A percentile compares a stretch with the other conserved stretches of the same genome.
These are phyloP conservation scores for Rhizopogon salebrosus DNA, from an alignment of 768 basidiomycete genomes.

Conservation along the genomic window DNA sequence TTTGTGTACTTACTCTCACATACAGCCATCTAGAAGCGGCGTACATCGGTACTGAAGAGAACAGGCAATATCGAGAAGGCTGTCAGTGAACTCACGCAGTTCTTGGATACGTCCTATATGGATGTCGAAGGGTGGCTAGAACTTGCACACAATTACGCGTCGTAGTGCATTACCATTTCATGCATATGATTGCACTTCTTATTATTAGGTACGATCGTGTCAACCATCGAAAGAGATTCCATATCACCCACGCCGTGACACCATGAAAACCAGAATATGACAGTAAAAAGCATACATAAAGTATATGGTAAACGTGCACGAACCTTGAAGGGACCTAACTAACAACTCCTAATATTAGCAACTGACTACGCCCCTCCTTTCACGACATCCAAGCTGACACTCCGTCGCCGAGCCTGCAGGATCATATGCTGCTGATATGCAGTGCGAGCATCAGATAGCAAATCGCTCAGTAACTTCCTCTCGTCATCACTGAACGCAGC, in stretches of 20 bases:
- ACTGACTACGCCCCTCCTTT: background rate
- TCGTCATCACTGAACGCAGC: background rate
- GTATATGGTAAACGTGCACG: background rate
- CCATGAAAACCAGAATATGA: background rate
- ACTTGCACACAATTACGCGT: conserved; percentile 74
- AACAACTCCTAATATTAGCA: background rate
- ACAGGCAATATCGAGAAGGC: conserved; percentile 60
- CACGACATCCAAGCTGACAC: background rate
- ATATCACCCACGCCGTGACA: too few relatives aligned
- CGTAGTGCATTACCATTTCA: conserved; percentile 48
- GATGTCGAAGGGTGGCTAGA: conserved; percentile 88
- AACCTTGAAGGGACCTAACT: background rate
- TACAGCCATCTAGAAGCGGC: conserved; percentile 77
- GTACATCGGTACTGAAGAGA: conserved; percentile 64
- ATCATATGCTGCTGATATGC: background rate
- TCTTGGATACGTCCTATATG: conserved; percentile 83
- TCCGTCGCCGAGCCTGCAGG: background rate
- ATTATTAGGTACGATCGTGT: conserved; percentile 57
- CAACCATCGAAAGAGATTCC: too few relatives aligned
- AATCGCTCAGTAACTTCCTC: background rate
- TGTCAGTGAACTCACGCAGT: conserved; percentile 63
- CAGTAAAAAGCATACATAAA: background rate
- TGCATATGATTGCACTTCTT: background rate
- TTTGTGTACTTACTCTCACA: background rate
- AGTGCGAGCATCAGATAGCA: background rate